Evolutionary conservation across 192 early-diverging fungal genomes (phyloP), one percentile per base, ranked within the genome.

Genomic region (Phlyctochytrium bullatum): DNA sequence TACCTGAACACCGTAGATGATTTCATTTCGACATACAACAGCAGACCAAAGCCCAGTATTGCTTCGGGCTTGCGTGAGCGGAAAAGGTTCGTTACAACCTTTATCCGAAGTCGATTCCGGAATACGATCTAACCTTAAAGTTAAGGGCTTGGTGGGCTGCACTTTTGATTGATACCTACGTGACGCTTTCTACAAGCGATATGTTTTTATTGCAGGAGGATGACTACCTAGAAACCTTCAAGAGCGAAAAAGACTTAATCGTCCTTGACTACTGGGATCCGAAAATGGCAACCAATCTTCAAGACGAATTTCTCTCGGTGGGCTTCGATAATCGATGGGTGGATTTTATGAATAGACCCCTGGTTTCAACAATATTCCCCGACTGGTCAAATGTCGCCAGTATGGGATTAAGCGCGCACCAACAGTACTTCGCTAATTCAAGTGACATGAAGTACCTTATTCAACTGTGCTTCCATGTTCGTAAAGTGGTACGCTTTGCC

Each of bases 101-200:
- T 3, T 64, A n/a, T 27, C 25, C 30, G 34, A 10, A 47, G 6
- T 20, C 32, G 27, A 10, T 57, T 6, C 10, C 54, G 12, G 54
- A 10, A 6, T 14, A 6, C 27, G n/a, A 50, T n/a, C n/a, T 10
- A n/a, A 50, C 4, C 0, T 47, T 36, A 71, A 69, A 32, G 17
- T 62, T 52, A 24, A 75, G 73, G 30, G 52, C 52, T 30, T 75
- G 74, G 74, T 75, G 74, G 74, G 67, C 36, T 14, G 27, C 52
- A 16, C 25, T 75, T 3, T 29, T 75, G 17, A 28, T 34, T 1
- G 74, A 75, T 35, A 20, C 54, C 2, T 75, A 59, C 54, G 34
- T 51, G 1, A 57, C 33, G n/a, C 33, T 75, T 2, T 52, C 64
- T 2, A 59, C 64, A 24, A 68, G 74, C 1, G 32, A 20, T 28